Percentiles rank a stretch among this genome's conserved stretches.
Conservation (phyloP, 148 eudicot species). For the Cornus controversa region DNA sequence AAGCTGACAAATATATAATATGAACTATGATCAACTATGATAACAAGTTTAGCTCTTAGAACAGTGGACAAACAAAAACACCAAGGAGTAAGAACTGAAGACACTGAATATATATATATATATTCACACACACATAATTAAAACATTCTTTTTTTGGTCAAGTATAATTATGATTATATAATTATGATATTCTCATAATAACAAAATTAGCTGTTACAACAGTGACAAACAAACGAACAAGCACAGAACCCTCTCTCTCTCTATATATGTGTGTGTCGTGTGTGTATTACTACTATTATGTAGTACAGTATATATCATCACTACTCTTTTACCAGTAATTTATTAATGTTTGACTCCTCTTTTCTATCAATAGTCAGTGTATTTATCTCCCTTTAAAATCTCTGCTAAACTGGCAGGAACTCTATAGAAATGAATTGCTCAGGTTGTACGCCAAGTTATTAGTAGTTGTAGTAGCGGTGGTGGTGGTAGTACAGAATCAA, state of each 20-base stretch:
- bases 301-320: background rate
- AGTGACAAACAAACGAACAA: background rate
- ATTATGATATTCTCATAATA: too few relatives aligned
- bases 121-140: too few relatives aligned
- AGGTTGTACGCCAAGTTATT: background rate
- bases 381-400: slow-evolving; percentile 9
- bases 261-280: too few relatives aligned
- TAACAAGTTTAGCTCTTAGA: background rate
- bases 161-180: too few relatives aligned
- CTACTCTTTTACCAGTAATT: background rate
- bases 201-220: background rate
- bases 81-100: background rate
- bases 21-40: too few relatives aligned
- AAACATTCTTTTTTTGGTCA: too few relatives aligned
- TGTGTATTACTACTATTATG: too few relatives aligned
- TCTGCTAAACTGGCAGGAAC: slow-evolving; percentile 5
- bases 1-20: too few relatives aligned
- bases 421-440: background rate
- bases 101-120: too few relatives aligned
- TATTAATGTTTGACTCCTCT: slow-evolving; percentile 58
- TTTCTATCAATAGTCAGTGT: slow-evolving; percentile 36
- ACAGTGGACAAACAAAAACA: background rate
- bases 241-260: background rate
- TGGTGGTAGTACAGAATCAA: background rate
- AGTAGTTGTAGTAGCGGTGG: background rate